Base-by-base conservation (phyloP, 352 stramenopile species). In the Peronospora destructor region DNA sequence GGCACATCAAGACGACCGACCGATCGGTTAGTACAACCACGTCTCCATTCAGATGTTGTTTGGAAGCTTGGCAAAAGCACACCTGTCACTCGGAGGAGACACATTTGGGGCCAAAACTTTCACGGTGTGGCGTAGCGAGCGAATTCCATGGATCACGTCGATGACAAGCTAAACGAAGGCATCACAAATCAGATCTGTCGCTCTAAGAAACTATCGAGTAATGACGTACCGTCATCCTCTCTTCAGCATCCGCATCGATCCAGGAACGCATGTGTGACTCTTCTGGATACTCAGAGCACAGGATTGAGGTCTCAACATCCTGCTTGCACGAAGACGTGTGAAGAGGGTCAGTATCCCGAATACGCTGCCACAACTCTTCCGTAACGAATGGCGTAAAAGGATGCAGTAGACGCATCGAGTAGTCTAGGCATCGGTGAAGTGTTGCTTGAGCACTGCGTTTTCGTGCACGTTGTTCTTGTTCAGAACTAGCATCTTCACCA, bases 351-450 rank as follows among this genome's bases (percentile, higher is more conserved):
- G 64, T 64, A 11, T 66, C 62, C 21, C 67, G 70, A 51, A 91
- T 82, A 26, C 78, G 74, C 59, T 87, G 74, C 97, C 97, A 99
- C 8, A 99, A 75, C 66, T 99, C 97, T 75, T 99, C 97, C 0
- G 97, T 99, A 17, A 99, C 91, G 66, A 99, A 99, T n/a, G 97
- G 97, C 66, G 98, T 98, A 63, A 99, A 97, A 6, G 96, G 96
- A 60, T 99, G 97, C 29, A 99, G 66, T 41, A 99, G 75, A 14
- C 95, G 86, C 59, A 99, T 86, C 14, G 91, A 97, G 53, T 84
- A 84, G 53, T 99, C 96, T 32, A 99, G 67, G 29, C 91, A 96
- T 23, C 92, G 73, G 68, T 94, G 97, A 6, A 99, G 70, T 8
- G 86, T 97, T 6, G 78, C 80, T 64, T 98, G 92, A 21, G 96